Evolutionary conservation across 495 filamentous ascomycete genomes (phyloP), one percentile per base, ranked within the genome.

Genomic region (Oleoguttula mirabilis): DNA sequence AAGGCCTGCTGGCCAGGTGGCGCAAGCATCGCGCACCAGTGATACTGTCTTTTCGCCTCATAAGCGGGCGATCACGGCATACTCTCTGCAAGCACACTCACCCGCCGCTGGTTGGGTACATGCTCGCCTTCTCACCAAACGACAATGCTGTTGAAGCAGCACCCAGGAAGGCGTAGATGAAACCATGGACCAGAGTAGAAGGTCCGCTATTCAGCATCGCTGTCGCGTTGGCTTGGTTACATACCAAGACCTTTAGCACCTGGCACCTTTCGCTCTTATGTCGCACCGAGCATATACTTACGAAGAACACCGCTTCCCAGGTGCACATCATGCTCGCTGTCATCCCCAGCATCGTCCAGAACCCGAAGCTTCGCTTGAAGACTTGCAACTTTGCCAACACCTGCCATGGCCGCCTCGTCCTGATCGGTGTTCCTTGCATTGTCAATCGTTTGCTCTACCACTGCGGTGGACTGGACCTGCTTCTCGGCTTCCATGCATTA

Each of bases 171-270:
- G 19, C 30, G 21, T 32, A 31, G 4, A 52, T 21, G 32, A 36
- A 48, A 15, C 37, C 37, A 15, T 39, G 49, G 30, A 52, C 10
- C 15, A 52, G n/a, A 3, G 30, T 37, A 5, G 22, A 8, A 14
- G 45, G 45, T 11, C 49, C 49, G 3, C 44, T 46, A 20, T 52
- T 48, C 12, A 36, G 16, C 20, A 52, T 32, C 5, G 46, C 48
- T 3, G 34, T 48, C 11, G 30, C 10, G 24, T 45, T 38, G 21
- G 22, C 30, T n/a, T n/a, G n/a, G n/a, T n/a, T n/a, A n/a, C n/a
- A n/a, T n/a, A n/a, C n/a, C n/a, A n/a, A n/a, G n/a, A n/a, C n/a
- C n/a, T n/a, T n/a, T n/a, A n/a, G n/a, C n/a, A n/a, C n/a, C n/a
- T n/a, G n/a, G n/a, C n/a, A n/a, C n/a, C n/a, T n/a, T n/a, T n/a